Evolutionary conservation across 129 eudicot genomes (phyloP).

Genomic region (Lonicera japonica): DNA sequence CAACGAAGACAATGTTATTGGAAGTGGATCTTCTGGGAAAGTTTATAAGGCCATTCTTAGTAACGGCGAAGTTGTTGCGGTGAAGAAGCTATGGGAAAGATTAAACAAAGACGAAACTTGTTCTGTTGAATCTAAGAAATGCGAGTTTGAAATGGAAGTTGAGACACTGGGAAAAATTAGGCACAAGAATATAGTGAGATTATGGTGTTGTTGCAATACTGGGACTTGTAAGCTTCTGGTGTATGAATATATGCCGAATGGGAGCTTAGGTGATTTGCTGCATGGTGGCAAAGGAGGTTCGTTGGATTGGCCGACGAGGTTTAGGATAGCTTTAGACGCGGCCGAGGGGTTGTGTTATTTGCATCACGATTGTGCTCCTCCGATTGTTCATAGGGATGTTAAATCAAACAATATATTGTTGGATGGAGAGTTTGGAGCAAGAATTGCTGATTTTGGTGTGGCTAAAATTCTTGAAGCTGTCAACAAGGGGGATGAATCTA

Average conservation of each 20-base stretch:
- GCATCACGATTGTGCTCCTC: constrained; percentile 91
- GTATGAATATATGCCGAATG: constrained; percentile 83
- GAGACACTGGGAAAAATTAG: constrained; percentile 80
- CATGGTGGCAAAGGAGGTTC: constrained; percentile 51
- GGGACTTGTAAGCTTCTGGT: constrained; percentile 64
- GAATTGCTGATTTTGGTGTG: constrained; percentile 90
- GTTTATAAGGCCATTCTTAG: constrained; percentile 78
- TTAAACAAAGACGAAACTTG: constrained; percentile 8
- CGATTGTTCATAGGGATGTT: constrained; percentile 84
- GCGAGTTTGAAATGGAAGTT: constrained; percentile 74
- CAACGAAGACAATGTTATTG: constrained; percentile 69
- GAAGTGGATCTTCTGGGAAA: constrained; percentile 73
- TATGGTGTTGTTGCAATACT: constrained; percentile 83
- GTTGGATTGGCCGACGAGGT: constrained; percentile 74
- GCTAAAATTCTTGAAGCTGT: constrained; percentile 49
- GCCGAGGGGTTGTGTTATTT: constrained; percentile 93
- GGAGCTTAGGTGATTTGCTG: constrained; percentile 84
- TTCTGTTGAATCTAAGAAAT: constrained; percentile 20
- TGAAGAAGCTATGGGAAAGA: constrained; percentile 62
- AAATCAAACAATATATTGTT: constrained; percentile 77
- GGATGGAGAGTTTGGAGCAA: constrained; percentile 73
- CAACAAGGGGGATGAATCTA: constrained; percentile 49
- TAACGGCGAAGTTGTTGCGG: constrained; percentile 75
- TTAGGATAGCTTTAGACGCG: constrained; percentile 65
- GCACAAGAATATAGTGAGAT: constrained; percentile 78